Conservation (phyloP, 371 early-diverging fungal species). For the Actinomortierella wolfii region DNA sequence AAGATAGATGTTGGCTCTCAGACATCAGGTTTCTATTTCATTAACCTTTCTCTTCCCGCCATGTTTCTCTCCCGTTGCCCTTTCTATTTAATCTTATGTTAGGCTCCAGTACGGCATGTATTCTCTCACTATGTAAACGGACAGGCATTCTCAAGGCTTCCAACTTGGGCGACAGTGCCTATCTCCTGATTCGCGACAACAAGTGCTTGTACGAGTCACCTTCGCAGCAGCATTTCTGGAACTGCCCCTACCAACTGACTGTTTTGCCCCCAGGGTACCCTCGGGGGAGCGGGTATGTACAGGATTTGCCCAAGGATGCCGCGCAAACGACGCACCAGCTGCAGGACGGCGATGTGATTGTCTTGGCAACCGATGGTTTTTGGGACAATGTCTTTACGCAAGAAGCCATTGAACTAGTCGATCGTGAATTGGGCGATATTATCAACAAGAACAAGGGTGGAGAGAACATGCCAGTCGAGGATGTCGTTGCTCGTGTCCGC, state of each 20-base stretch:
- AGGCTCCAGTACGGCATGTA: constrained; percentile 73
- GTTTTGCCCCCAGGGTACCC: constrained; percentile 61
- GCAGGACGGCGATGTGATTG: constrained; percentile 69
- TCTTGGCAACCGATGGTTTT: constrained; percentile 74
- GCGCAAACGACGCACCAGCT: constrained; percentile 61
- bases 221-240: constrained; percentile 74
- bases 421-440: constrained; percentile 48
- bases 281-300: constrained; percentile 59
- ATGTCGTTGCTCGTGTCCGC: constrained; percentile 56
- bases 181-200: constrained; percentile 62
- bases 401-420: constrained; percentile 62
- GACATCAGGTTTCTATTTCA: background rate
- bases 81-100: background rate
- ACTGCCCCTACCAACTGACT: constrained; percentile 75
- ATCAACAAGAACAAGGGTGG: constrained; percentile 24
- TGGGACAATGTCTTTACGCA: constrained; percentile 72
- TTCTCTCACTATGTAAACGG: constrained; percentile 62
- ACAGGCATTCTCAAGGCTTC: constrained; percentile 67
- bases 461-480: constrained; percentile 17
- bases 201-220: constrained; percentile 67
- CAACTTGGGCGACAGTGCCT: constrained; percentile 71
- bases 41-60: background rate
- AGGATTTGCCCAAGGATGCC: constrained; percentile 67
- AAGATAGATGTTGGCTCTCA: too few relatives aligned
- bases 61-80: background rate